Evolutionary conservation across 306 rosid genomes (phyloP).

Genomic region (Malus sylvestris): DNA sequence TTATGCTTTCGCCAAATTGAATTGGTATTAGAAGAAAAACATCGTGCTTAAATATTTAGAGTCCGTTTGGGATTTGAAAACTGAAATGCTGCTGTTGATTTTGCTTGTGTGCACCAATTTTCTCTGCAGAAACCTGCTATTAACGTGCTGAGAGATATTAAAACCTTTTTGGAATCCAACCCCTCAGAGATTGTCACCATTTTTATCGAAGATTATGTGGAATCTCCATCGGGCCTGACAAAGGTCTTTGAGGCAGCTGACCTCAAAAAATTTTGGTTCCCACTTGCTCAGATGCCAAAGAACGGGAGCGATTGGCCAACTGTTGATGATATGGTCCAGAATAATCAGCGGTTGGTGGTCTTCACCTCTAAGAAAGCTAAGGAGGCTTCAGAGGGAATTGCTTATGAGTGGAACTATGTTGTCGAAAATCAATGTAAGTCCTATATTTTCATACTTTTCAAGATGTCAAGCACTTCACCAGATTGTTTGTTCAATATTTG

Average conservation of each 20-base stretch:
- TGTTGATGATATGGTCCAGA: conserved; percentile 68
- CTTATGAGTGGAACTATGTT: conserved; percentile 70
- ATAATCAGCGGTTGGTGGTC: conserved; percentile 70
- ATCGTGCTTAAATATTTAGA: no score
- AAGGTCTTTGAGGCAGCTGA: conserved; percentile 70
- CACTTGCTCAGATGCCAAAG: conserved; percentile 62
- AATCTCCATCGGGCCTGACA: conserved; percentile 55
- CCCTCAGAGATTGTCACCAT: conserved; percentile 82
- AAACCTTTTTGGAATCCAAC: conserved; percentile 52
- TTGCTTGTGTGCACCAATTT: conserved; percentile 3
- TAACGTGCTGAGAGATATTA: conserved; percentile 54
- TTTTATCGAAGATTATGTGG: conserved; percentile 83
- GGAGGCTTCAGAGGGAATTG: conserved; percentile 82
- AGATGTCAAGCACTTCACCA: neutral
- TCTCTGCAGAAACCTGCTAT: conserved; percentile 65
- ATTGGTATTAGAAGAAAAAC: neutral
- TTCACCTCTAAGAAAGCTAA: conserved; percentile 69
- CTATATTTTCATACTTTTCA: neutral
- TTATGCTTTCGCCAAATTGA: neutral
- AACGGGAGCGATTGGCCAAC: conserved; percentile 81
- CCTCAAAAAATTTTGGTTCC: conserved; percentile 48
- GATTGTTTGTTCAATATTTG: neutral
- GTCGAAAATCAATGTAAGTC: conserved; percentile 87
- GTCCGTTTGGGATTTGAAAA: neutral
- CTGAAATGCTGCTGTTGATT: neutral